Evolutionary conservation across 495 filamentous ascomycete species (phyloP).

Genomic region (Hypoxylon crocopeplum): DNA sequence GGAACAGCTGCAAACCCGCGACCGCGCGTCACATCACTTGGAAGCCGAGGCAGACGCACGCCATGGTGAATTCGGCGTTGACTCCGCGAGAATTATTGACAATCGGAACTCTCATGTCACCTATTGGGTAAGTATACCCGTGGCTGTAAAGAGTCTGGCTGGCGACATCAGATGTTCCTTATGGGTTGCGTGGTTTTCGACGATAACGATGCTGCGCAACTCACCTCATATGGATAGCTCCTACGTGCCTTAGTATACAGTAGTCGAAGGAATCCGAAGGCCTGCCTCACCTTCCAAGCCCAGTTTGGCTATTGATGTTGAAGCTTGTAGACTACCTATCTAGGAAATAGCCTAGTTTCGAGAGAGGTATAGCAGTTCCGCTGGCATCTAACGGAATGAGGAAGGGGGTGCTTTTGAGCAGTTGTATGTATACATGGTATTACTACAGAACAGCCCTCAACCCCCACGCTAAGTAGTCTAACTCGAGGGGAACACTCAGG

Average conservation of each 20-base stretch:
- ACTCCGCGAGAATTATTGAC: not conserved
- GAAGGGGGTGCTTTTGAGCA: not conserved
- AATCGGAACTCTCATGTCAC: not conserved
- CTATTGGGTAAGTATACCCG: slow-evolving; percentile 21
- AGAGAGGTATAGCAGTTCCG: too few species aligned
- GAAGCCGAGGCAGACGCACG: too few species aligned
- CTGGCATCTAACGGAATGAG: slow-evolving; percentile 1
- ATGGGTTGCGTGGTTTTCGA: too few species aligned
- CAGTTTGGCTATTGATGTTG: slow-evolving; percentile 1
- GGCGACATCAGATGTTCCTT: too few species aligned
- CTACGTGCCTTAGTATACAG: too few species aligned
- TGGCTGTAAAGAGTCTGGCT: not conserved
- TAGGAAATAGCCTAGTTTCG: too few species aligned
- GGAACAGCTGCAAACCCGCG: too few species aligned
- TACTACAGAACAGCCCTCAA: slow-evolving; percentile 4
- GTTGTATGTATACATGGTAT: not conserved
- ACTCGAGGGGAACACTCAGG: slow-evolving; percentile 5
- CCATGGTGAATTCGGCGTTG: not conserved
- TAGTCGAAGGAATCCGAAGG: too few species aligned
- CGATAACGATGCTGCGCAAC: too few species aligned
- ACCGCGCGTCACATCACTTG: too few species aligned
- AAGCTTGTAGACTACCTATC: not conserved
- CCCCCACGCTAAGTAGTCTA: slow-evolving; percentile 4
- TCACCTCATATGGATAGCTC: too few species aligned
- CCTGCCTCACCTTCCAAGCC: slow-evolving; percentile 10